Percentiles rank a stretch among this genome's conserved stretches.
phyloP scores from a whole-genome alignment of 1,284 basidiomycete species.

The Phlebopus sp. region DNA sequence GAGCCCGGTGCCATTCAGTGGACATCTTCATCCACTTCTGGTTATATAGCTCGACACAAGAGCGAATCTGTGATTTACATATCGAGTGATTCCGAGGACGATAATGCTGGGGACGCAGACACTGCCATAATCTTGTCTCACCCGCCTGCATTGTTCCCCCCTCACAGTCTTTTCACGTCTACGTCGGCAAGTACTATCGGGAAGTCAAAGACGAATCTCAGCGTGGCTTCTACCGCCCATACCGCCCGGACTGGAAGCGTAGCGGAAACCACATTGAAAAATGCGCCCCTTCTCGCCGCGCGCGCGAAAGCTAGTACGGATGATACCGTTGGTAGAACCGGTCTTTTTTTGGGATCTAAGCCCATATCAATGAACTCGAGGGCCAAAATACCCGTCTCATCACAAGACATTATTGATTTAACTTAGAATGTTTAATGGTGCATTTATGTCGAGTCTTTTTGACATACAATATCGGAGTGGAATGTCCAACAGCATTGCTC shows the following conservation, averaged over 20 bases:
- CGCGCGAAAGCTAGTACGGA: slow-evolving; percentile 17
- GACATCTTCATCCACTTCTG: neutral
- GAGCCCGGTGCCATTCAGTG: neutral
- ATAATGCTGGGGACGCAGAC: slow-evolving; percentile 9
- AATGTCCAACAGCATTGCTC: too few relatives aligned
- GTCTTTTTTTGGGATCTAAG: neutral
- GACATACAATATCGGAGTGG: too few relatives aligned
- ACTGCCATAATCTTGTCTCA: slow-evolving; percentile 26
- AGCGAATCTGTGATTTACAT: slow-evolving; percentile 26
- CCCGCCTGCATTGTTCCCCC: slow-evolving; percentile 17
- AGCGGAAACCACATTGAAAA: neutral
- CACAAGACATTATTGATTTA: slow-evolving; percentile 37
- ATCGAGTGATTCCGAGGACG: slow-evolving; percentile 32
- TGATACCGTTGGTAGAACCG: neutral
- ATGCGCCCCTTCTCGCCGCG: slow-evolving; percentile 25
- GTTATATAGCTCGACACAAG: slow-evolving; percentile 3
- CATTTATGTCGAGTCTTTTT: too few relatives aligned
- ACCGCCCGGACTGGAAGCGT: neutral
- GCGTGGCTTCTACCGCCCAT: neutral
- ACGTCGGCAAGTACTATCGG: neutral
- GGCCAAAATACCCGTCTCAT: neutral
- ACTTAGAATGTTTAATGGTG: slow-evolving; percentile 24
- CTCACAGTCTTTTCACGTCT: neutral
- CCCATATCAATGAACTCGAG: neutral
- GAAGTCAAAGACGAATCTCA: neutral